These are phyloP conservation scores for Aspergillus pseudoviridinutans DNA, from an alignment of 2,329 filamentous ascomycete species.

Conservation along the genomic window DNA sequence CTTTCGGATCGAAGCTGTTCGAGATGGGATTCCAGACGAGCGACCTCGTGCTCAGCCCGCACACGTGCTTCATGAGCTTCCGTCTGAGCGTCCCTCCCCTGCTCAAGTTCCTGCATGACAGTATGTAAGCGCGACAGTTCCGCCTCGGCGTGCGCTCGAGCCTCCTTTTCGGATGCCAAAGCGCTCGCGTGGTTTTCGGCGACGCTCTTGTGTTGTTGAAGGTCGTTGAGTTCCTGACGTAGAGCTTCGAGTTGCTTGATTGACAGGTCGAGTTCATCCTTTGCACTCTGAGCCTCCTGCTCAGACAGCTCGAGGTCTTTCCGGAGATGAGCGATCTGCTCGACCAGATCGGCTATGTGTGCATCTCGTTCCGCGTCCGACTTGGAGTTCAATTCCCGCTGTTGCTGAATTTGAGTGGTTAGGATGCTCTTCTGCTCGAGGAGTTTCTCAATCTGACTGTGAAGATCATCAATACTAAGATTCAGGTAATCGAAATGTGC, in stretches of 20 bases:
- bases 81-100: constrained; percentile 21
- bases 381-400: constrained; percentile 86
- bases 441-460: constrained; percentile 69
- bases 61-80: constrained; percentile 13
- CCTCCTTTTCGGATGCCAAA: constrained; percentile 11
- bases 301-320: constrained; percentile 30
- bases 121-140: constrained; percentile 32
- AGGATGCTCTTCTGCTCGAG: constrained; percentile 87
- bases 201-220: constrained; percentile 4
- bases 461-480: constrained; percentile 72
- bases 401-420: constrained; percentile 89
- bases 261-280: constrained; percentile 10
- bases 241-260: constrained; percentile 1
- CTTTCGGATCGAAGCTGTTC: constrained; percentile 13
- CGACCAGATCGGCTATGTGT: constrained; percentile 43
- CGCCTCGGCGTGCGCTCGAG: constrained; percentile 21
- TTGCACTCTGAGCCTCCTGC: constrained; percentile 28
- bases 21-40: constrained; percentile 12
- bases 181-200: constrained; percentile 2
- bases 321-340: constrained; percentile 57
- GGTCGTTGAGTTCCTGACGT: background rate
- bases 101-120: constrained; percentile 47
- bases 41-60: constrained; percentile 13
- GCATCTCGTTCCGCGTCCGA: constrained; percentile 61
- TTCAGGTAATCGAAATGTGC: constrained; percentile 74